phyloP scores from a whole-genome alignment of 495 filamentous ascomycete species.

The Entonaema liquescens region DNA sequence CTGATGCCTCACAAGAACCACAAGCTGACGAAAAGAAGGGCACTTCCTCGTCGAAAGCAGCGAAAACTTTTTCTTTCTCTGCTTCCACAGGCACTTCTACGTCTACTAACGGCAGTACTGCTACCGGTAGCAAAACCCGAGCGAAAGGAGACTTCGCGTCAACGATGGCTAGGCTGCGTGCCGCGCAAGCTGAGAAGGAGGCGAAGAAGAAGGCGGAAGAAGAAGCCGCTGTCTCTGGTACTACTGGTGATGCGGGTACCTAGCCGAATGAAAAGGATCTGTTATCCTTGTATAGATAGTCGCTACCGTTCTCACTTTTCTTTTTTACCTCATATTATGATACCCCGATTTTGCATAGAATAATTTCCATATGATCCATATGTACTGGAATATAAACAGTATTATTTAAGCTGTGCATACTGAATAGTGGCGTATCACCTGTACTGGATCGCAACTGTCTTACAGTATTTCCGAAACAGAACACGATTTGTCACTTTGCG shows the following conservation, averaged over 20 bases:
- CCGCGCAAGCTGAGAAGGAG: slow-evolving; percentile 52
- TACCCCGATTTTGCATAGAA: slow-evolving; percentile 15
- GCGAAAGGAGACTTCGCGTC: slow-evolving; percentile 43
- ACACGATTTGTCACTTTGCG: neutral
- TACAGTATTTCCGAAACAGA: neutral
- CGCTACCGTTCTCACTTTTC: neutral
- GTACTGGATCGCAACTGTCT: neutral
- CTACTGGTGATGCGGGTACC: neutral
- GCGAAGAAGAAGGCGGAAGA: slow-evolving; percentile 37
- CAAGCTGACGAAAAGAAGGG: slow-evolving; percentile 47
- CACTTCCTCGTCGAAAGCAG: slow-evolving; percentile 1
- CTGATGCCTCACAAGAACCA: slow-evolving; percentile 33
- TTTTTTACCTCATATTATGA: slow-evolving; percentile 13
- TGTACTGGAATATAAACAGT: neutral
- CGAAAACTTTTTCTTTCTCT: slow-evolving; percentile 18
- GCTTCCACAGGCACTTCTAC: slow-evolving; percentile 3
- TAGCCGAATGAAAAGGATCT: neutral
- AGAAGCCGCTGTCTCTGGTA: slow-evolving; percentile 3
- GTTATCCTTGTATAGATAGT: neutral
- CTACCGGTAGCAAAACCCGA: slow-evolving; percentile 8
- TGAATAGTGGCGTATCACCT: too few species aligned
- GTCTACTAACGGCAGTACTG: neutral
- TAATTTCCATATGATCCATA: neutral
- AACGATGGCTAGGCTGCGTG: slow-evolving; percentile 52
- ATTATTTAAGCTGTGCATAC: neutral